Conservation (phyloP, 2,329 filamentous ascomycete species). For the Fusarium globosum region DNA sequence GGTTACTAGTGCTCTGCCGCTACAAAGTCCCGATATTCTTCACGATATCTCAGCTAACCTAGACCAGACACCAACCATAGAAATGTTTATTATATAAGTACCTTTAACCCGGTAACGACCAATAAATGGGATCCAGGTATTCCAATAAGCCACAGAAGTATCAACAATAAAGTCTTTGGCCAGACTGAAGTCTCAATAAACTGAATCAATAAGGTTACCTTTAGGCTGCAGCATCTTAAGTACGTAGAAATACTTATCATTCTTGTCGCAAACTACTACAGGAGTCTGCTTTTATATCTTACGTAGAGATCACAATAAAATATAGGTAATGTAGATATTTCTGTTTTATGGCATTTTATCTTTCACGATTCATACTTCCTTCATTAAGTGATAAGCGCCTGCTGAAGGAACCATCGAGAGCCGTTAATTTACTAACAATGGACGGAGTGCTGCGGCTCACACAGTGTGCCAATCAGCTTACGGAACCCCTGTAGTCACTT, state of each 20-base stretch:
- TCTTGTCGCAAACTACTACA: too few species aligned
- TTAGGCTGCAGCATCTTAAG: neutral
- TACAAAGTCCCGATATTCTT: neutral
- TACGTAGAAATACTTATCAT: neutral
- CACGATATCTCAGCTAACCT: neutral
- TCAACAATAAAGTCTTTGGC: neutral
- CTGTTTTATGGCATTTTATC: neutral
- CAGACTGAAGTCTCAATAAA: neutral
- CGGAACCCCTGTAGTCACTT: conserved; percentile 27
- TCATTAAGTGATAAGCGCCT: neutral
- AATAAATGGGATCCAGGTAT: neutral
- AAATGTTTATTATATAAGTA: neutral
- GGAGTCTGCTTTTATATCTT: too few species aligned
- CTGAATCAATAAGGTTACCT: neutral
- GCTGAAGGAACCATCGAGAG: neutral
- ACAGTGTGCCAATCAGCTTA: conserved; percentile 12
- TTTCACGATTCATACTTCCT: too few species aligned
- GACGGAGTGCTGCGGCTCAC: neutral
- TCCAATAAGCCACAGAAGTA: neutral
- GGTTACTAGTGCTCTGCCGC: neutral
- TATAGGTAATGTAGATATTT: too few species aligned
- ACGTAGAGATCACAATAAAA: too few species aligned
- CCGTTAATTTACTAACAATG: neutral
- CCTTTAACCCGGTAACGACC: neutral
- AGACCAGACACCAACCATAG: neutral